Evolutionary conservation across 495 filamentous ascomycete genomes (phyloP).

Genomic region (Trichoderma gamsii): DNA sequence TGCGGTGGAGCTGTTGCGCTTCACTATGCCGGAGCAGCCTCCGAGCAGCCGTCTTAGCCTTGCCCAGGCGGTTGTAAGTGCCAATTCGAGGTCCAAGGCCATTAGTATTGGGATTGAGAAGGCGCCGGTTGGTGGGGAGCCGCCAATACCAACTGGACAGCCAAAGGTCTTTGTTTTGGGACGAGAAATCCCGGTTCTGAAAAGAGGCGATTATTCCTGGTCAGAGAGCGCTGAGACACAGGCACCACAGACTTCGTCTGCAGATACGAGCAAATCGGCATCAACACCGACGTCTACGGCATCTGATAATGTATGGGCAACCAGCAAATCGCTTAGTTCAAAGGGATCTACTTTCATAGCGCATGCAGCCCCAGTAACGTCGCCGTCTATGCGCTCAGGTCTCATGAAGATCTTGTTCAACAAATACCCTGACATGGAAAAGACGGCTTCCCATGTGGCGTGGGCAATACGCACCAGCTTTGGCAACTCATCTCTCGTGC

Average conservation of each 20-base stretch:
- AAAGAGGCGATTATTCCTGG: slow-evolving; percentile 70
- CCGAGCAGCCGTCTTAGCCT: slow-evolving; percentile 73
- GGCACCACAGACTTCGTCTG: slow-evolving; percentile 12
- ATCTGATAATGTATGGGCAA: slow-evolving; percentile 15
- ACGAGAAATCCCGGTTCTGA: slow-evolving; percentile 64
- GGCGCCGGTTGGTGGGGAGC: slow-evolving; percentile 60
- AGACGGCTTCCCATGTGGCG: slow-evolving; percentile 45
- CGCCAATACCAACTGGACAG: slow-evolving; percentile 53
- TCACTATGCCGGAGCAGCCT: slow-evolving; percentile 79
- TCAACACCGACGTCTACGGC: slow-evolving; percentile 17
- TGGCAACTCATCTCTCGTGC: slow-evolving; percentile 14
- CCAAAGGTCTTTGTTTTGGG: slow-evolving; percentile 64
- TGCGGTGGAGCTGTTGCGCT: slow-evolving; percentile 62
- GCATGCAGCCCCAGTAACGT: slow-evolving; percentile 36
- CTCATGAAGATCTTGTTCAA: slow-evolving; percentile 37
- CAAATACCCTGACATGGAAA: slow-evolving; percentile 33
- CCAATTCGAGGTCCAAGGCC: slow-evolving; percentile 69
- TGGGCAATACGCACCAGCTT: slow-evolving; percentile 42
- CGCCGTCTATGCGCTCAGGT: slow-evolving; percentile 30
- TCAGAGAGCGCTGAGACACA: slow-evolving; percentile 26
- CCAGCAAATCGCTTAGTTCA: slow-evolving; percentile 8
- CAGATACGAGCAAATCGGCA: slow-evolving; percentile 17
- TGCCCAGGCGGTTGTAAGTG: slow-evolving; percentile 71
- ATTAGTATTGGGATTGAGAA: slow-evolving; percentile 65
- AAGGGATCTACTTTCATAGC: slow-evolving; percentile 48